Conservation (phyloP, 23 red algal species). For the Gracilaria domingensis region DNA sequence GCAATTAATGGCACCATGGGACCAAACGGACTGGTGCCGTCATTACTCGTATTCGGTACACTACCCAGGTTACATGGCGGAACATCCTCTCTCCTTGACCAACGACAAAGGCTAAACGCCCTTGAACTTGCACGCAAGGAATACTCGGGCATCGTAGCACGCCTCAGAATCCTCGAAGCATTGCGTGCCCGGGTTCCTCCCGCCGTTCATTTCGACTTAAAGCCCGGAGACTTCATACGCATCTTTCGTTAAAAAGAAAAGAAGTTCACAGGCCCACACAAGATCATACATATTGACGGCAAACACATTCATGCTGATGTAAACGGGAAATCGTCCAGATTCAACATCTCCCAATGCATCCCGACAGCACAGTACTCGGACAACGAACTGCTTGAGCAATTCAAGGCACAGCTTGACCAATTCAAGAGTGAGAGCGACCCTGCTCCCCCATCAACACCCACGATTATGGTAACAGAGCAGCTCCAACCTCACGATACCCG, state of each 20-base stretch:
- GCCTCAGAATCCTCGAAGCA: background rate
- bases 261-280: background rate
- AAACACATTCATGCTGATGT: too few relatives aligned
- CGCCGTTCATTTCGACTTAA: background rate
- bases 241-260: background rate
- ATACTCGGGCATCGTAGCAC: background rate
- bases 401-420: too few relatives aligned
- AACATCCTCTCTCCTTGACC: background rate
- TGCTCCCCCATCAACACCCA: too few relatives aligned
- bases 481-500: too few relatives aligned
- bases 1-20: conserved; percentile 4
- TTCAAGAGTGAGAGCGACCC: too few relatives aligned
- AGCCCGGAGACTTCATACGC: background rate
- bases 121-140: background rate
- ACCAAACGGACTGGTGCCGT: background rate
- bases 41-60: background rate
- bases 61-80: background rate
- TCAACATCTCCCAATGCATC: background rate
- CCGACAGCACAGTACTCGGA: background rate
- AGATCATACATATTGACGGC: too few relatives aligned
- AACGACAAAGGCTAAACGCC: background rate
- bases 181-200: background rate
- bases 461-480: too few relatives aligned
- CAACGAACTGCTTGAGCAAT: too few relatives aligned
- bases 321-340: background rate